phyloP scores from a whole-genome alignment of 2,329 filamentous ascomycete genomes.

The Penicillium sp. region DNA sequence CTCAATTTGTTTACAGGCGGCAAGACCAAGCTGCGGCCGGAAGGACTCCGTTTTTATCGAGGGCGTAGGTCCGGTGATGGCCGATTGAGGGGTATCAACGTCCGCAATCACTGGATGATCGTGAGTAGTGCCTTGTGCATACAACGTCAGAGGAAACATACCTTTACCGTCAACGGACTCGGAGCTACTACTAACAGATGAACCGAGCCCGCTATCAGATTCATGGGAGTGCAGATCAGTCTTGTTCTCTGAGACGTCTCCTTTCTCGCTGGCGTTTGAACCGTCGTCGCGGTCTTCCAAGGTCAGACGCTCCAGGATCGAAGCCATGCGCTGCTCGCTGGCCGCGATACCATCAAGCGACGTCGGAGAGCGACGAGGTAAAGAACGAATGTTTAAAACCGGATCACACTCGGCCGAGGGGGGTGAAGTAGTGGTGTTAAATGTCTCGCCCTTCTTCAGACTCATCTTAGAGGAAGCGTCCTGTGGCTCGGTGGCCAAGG shows the following conservation, averaged over 20 bases:
- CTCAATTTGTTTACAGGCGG: slow-evolving; percentile 71
- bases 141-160: slow-evolving; percentile 29
- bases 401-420: slow-evolving; percentile 42
- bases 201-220: slow-evolving; percentile 84
- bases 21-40: slow-evolving; percentile 60
- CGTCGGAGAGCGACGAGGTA: slow-evolving; percentile 64
- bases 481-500: slow-evolving; percentile 23
- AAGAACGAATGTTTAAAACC: slow-evolving; percentile 43
- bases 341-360: slow-evolving; percentile 65
- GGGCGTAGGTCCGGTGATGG: slow-evolving; percentile 59
- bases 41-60: slow-evolving; percentile 45
- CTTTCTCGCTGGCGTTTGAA: slow-evolving; percentile 28
- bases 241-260: slow-evolving; percentile 22
- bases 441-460: slow-evolving; percentile 68
- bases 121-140: neutral
- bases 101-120: slow-evolving; percentile 17
- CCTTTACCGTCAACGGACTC: slow-evolving; percentile 45
- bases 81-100: slow-evolving; percentile 35
- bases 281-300: slow-evolving; percentile 50
- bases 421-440: slow-evolving; percentile 45
- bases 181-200: slow-evolving; percentile 62
- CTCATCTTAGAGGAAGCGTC: slow-evolving; percentile 44
- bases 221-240: slow-evolving; percentile 48
- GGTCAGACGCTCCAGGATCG: slow-evolving; percentile 63
- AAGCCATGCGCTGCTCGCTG: slow-evolving; percentile 62